Conservation (phyloP, 805 yeast genomes). For the Nakazawaea siamensis region DNA sequence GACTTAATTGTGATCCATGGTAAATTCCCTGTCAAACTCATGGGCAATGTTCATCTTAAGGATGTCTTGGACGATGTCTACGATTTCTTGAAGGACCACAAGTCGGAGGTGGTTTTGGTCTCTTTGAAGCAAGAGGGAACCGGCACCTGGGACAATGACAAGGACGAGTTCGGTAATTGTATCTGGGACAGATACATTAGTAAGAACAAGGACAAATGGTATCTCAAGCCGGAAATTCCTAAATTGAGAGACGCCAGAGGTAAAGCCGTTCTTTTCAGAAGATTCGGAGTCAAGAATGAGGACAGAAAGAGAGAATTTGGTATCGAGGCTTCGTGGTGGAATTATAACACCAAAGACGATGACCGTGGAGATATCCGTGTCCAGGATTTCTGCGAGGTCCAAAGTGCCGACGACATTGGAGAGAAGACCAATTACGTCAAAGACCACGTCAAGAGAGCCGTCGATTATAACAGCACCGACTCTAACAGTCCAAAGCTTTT, state of each 20-base stretch:
- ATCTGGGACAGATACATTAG: conserved; percentile 51
- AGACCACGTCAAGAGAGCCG: conserved; percentile 45
- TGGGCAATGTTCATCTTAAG: conserved; percentile 44
- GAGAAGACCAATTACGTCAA: conserved; percentile 52
- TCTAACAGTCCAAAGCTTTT: conserved; percentile 44
- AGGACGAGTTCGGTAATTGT: conserved; percentile 57
- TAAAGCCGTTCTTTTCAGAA: conserved; percentile 54
- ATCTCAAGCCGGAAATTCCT: conserved; percentile 48
- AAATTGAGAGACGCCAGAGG: conserved; percentile 57
- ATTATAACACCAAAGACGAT: conserved; percentile 55
- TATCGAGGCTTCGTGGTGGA: conserved; percentile 61
- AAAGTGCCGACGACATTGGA: conserved; percentile 39
- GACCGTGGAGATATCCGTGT: conserved; percentile 55
- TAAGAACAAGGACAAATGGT: conserved; percentile 49
- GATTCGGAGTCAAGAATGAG: conserved; percentile 56
- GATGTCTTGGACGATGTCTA: conserved; percentile 52
- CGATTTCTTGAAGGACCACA: conserved; percentile 41
- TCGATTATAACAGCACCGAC: conserved; percentile 35
- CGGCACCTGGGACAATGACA: conserved; percentile 51
- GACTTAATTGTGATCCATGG: conserved; percentile 68
- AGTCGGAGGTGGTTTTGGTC: conserved; percentile 54
- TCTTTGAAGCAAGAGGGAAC: conserved; percentile 72
- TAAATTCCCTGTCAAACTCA: conserved; percentile 61
- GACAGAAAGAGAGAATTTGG: conserved; percentile 38
- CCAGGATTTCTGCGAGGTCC: conserved; percentile 69